A percentile compares a stretch with the other conserved stretches of the same genome.
These are phyloP conservation scores for Clitopilus passeckerianus DNA, from an alignment of 768 basidiomycete genomes.

Conservation along the genomic window DNA sequence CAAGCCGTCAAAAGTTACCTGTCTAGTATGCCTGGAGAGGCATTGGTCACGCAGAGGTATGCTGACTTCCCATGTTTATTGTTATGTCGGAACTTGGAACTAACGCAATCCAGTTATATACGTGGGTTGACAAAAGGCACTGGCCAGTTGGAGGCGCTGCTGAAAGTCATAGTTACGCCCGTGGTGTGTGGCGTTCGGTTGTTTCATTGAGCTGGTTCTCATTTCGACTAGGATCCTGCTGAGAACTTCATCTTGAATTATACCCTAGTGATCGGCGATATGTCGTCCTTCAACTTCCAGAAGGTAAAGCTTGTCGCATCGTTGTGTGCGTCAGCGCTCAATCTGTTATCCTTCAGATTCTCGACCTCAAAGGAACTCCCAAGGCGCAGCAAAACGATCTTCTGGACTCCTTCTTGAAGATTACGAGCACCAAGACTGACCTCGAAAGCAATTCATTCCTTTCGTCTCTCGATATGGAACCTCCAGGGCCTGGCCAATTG, in stretches of 20 bases:
- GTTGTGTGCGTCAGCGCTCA: no score
- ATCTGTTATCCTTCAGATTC: constrained; percentile 75
- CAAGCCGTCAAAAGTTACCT: constrained; percentile 83
- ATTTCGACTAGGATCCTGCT: constrained; percentile 63
- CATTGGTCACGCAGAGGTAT: constrained; percentile 50
- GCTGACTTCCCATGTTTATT: constrained; percentile 7
- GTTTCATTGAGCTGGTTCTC: neutral
- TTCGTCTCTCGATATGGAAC: constrained; percentile 94
- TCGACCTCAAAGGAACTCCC: constrained; percentile 92
- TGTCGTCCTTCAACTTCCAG: constrained; percentile 96
- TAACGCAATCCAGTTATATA: constrained; percentile 55
- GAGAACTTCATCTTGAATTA: constrained; percentile 97
- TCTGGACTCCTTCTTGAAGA: constrained; percentile 86
- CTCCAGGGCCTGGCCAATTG: constrained; percentile 42
- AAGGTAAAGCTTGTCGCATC: no score
- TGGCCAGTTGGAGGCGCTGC: constrained; percentile 78
- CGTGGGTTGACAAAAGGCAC: constrained; percentile 79
- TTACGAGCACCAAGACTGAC: constrained; percentile 89
- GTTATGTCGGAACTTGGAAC: constrained; percentile 3
- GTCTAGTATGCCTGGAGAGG: constrained; percentile 77
- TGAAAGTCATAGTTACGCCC: constrained; percentile 94
- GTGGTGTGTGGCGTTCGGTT: constrained; percentile 47
- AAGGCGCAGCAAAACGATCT: constrained; percentile 84
- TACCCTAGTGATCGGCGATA: constrained; percentile 89
- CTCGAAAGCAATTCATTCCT: constrained; percentile 90